phyloP scores from a whole-genome alignment of 2,329 filamentous ascomycete genomes.

The Myriosclerotinia curreyana region DNA sequence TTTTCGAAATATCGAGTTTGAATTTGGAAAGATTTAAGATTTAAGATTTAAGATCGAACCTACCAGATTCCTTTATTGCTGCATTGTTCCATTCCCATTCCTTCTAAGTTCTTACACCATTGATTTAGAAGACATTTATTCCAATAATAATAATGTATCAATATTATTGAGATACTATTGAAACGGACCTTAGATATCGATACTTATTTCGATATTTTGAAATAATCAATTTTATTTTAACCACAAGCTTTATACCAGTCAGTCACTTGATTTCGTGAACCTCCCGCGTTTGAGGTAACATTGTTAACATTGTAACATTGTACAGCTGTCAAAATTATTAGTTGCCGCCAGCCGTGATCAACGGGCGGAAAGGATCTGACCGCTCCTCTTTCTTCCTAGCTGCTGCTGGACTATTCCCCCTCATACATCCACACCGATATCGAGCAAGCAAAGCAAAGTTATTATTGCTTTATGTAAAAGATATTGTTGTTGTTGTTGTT shows the following conservation, averaged over 20 bases:
- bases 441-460: background rate
- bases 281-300: background rate
- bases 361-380: conserved; percentile 14
- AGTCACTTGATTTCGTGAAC: conserved; percentile 22
- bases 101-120: too few species aligned
- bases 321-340: background rate
- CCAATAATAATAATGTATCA: too few species aligned
- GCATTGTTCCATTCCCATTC: too few species aligned
- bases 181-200: too few species aligned
- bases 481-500: background rate
- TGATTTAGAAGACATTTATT: too few species aligned
- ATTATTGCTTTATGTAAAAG: conserved; percentile 9
- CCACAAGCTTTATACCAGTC: too few species aligned
- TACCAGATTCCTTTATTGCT: too few species aligned
- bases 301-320: too few species aligned
- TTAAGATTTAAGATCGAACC: background rate
- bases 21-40: too few species aligned
- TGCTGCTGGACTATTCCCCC: background rate
- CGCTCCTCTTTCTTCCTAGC: conserved; percentile 3
- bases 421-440: conserved; percentile 14
- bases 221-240: too few species aligned
- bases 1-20: background rate
- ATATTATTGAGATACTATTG: too few species aligned
- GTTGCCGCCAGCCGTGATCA: conserved; percentile 12
- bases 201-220: too few species aligned